A percentile compares a stretch with the other conserved stretches of the same genome.
Conservation (phyloP, 139 green algal genomes). For the Micractinium conductrix region DNA sequence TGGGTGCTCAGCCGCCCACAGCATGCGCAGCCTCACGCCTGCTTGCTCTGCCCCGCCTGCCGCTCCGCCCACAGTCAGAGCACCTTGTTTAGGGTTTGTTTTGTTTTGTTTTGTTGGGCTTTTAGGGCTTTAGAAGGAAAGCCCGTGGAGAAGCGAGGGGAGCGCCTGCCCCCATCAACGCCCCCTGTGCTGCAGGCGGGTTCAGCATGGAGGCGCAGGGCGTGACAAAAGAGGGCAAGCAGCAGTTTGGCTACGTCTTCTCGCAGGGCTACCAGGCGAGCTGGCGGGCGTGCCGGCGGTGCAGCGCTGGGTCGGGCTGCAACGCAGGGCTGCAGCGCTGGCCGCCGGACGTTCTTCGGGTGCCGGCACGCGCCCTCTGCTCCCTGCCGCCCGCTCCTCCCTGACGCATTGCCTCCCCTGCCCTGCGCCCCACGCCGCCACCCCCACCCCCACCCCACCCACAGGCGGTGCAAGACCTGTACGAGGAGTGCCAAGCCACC, state of each 20-base stretch:
- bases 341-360: not conserved
- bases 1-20: no score
- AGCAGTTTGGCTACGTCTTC: constrained; percentile 65
- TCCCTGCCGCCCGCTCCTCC: not conserved
- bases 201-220: constrained; percentile 51
- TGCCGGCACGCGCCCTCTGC: not conserved
- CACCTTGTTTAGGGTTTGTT: no score
- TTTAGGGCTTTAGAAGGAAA: no score
- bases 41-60: no score
- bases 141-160: no score
- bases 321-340: not conserved
- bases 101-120: no score
- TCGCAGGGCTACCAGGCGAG: constrained; percentile 63
- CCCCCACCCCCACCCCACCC: not conserved
- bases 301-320: no score
- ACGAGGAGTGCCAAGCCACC: constrained; percentile 59
- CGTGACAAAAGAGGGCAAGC: constrained; percentile 39
- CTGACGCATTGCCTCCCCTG: not conserved
- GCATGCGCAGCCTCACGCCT: no score
- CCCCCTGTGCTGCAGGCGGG: constrained; percentile 9
- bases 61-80: no score
- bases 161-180: no score
- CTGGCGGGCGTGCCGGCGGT: no score
- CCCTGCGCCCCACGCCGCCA: not conserved
- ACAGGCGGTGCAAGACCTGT: constrained; percentile 29